Percentiles rank a stretch among this genome's conserved stretches.
Conservation (phyloP, 108 stramenopile genomes). For the Phaeodactylum tricornutum region DNA sequence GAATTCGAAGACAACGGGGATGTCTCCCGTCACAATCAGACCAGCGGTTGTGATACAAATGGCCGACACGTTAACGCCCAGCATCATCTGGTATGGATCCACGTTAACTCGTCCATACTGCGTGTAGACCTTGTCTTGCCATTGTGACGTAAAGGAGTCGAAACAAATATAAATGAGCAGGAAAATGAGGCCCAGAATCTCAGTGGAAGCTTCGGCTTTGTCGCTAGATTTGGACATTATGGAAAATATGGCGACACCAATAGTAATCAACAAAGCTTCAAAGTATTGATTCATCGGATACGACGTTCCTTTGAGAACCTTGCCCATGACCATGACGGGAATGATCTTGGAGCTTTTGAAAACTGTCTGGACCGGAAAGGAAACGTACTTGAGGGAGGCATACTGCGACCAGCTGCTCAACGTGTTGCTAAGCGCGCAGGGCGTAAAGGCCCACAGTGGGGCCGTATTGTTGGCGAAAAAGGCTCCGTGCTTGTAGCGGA, state of each 20-base stretch:
- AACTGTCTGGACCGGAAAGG: slow-evolving; percentile 96
- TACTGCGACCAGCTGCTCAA: slow-evolving; percentile 96
- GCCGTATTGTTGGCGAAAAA: slow-evolving; percentile 70
- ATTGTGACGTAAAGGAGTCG: slow-evolving; percentile 98
- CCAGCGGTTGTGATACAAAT: slow-evolving; percentile 87
- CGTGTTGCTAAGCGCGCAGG: slow-evolving; percentile 92
- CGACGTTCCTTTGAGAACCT: slow-evolving; percentile 68
- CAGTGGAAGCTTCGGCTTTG: slow-evolving; percentile 36
- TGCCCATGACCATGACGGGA: slow-evolving; percentile 99
- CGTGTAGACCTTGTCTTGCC: slow-evolving; percentile 94
- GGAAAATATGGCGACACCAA: slow-evolving; percentile 91
- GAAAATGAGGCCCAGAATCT: slow-evolving; percentile 84
- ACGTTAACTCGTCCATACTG: slow-evolving; percentile 86
- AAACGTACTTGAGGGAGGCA: slow-evolving; percentile 91
- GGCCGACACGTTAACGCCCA: slow-evolving; percentile 93
- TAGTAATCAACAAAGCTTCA: slow-evolving; percentile 85
- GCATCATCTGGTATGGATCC: slow-evolving; percentile 98
- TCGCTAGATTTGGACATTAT: slow-evolving; percentile 52
- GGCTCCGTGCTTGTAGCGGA: slow-evolving; percentile 68
- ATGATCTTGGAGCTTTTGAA: slow-evolving; percentile 97
- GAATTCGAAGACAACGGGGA: slow-evolving; percentile 86
- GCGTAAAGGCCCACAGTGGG: slow-evolving; percentile 88
- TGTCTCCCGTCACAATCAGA: slow-evolving; percentile 84
- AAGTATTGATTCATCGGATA: slow-evolving; percentile 85
- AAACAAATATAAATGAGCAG: slow-evolving; percentile 88